Conservation (phyloP, 441 rosid species). For the Pelargonium cotyledonis region DNA sequence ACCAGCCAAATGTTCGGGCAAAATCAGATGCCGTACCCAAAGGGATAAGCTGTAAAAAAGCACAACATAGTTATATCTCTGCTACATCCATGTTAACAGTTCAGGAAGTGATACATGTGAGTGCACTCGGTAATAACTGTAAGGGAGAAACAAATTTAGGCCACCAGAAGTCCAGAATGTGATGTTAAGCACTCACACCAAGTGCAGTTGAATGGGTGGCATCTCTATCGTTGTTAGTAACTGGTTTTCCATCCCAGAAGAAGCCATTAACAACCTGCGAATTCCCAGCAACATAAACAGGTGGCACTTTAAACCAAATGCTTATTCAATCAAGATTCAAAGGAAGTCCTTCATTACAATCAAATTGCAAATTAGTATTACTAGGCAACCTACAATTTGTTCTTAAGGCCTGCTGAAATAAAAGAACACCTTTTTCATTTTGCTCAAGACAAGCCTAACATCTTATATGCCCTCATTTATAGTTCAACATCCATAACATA, state of each 20-base stretch:
- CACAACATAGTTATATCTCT: constrained; percentile 20
- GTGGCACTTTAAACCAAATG: not conserved
- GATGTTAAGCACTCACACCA: constrained; percentile 55
- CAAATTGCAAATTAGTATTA: constrained; percentile 3
- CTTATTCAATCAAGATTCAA: not conserved
- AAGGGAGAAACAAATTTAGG: constrained; percentile 10
- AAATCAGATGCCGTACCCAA: constrained; percentile 98
- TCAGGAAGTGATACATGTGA: not conserved
- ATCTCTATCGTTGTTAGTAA: constrained; percentile 39
- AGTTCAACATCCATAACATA: not conserved
- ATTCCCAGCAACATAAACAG: constrained; percentile 15
- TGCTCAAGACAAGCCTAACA: not conserved
- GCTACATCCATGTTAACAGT: not conserved
- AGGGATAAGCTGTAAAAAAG: constrained; percentile 68
- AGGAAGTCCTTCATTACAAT: not conserved
- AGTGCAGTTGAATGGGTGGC: constrained; percentile 67
- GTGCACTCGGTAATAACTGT: constrained; percentile 5
- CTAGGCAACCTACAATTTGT: not conserved
- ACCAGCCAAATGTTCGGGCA: constrained; percentile 92
- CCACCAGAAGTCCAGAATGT: not conserved
- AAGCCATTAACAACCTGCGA: constrained; percentile 91
- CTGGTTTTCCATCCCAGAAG: constrained; percentile 78
- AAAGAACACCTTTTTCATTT: not conserved
- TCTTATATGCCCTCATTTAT: not conserved
- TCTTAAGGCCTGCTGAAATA: not conserved